Evolutionary conservation across 805 yeast species (phyloP), one percentile per base, ranked within the genome.

Genomic region (Candida bentonensis): DNA sequence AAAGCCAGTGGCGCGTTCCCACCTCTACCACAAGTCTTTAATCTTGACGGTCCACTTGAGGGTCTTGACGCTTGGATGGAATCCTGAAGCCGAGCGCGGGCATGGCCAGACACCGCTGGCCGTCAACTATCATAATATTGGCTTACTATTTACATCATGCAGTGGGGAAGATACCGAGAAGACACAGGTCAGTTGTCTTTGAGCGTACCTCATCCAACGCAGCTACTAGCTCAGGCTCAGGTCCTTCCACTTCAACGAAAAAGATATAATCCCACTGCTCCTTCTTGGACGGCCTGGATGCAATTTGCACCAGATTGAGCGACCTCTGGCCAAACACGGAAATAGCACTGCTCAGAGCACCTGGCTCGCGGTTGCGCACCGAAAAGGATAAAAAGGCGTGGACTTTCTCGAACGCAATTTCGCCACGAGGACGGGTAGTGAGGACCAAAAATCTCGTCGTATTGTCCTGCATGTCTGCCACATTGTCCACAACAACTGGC

Each of bases 371-470:
- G 52, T 79, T 77, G 46, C 73, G 73, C 25, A 83, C 72, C 0
- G 81, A 73, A 55, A 86, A 82, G 4, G 85, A 73, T 15, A 83
- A 47, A 85, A 62, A 1, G 84, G 71, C 20, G 82, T 57, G 43
- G 55, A 51, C 23, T 56, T 51, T 20, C 48, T 52, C 28, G 28
- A 48, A 39, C 42, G 47, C 45, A 23, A 22, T 25, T 21, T 15
- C 21, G 15, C 15, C 23, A 17, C 42, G 15, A 17, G 11, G 4
- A 7, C 11, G 25, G 46, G n/a, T 47, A 42, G 33, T 21, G 39
- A 88, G 62, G 0, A 85, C 70, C 43, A 92, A 63, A 58, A 92
- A 89, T 49, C 97, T 66, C 1, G 98, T 89, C 3, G 95, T 84
- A 59, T 89, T 89, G 22, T 76, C 78, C 25, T 67, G 60, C 47